Evolutionary conservation across 2,329 filamentous ascomycete genomes (phyloP).

Genomic region (Paraphaeosphaeria sporulosa): DNA sequence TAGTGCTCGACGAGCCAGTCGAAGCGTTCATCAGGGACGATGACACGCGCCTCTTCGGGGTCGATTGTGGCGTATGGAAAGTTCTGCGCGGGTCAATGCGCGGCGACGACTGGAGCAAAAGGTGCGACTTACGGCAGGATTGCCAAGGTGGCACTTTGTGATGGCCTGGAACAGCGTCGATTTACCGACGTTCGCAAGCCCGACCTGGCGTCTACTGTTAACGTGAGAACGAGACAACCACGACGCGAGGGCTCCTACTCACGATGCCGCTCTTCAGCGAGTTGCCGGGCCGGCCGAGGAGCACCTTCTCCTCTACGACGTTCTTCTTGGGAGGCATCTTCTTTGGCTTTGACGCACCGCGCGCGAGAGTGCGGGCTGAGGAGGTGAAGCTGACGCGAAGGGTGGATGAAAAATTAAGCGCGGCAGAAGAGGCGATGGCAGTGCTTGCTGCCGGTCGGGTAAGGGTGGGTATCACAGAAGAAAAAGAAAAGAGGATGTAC

Average conservation of each 20-base stretch:
- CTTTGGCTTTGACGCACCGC: conserved; percentile 61
- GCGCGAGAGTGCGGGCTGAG: conserved; percentile 64
- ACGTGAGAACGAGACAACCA: conserved; percentile 47
- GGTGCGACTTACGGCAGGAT: conserved; percentile 78
- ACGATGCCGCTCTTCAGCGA: conserved; percentile 98
- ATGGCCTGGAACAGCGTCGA: conserved; percentile 99
- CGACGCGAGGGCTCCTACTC: conserved; percentile 67
- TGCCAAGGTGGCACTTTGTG: conserved; percentile 95
- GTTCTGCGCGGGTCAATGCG: conserved; percentile 66
- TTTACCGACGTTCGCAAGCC: conserved; percentile 98
- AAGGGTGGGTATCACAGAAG: conserved; percentile 61
- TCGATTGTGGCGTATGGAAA: conserved; percentile 99
- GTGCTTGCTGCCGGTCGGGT: conserved; percentile 58
- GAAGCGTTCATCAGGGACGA: conserved; percentile 94
- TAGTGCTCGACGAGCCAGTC: conserved; percentile 97
- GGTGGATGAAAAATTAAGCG: conserved; percentile 50
- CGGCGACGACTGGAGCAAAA: conserved; percentile 5
- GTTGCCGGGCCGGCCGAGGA: conserved; percentile 95
- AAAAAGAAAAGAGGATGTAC: conserved; percentile 57
- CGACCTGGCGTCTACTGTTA: conserved; percentile 72
- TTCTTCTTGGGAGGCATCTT: conserved; percentile 97
- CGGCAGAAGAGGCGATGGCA: conserved; percentile 50
- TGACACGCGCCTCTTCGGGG: conserved; percentile 95
- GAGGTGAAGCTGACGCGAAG: conserved; percentile 44
- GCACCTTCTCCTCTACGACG: conserved; percentile 92